Evolutionary conservation across 495 filamentous ascomycete species (phyloP), one percentile per base, ranked within the genome.

Genomic region (Annulohypoxylon bovei): DNA sequence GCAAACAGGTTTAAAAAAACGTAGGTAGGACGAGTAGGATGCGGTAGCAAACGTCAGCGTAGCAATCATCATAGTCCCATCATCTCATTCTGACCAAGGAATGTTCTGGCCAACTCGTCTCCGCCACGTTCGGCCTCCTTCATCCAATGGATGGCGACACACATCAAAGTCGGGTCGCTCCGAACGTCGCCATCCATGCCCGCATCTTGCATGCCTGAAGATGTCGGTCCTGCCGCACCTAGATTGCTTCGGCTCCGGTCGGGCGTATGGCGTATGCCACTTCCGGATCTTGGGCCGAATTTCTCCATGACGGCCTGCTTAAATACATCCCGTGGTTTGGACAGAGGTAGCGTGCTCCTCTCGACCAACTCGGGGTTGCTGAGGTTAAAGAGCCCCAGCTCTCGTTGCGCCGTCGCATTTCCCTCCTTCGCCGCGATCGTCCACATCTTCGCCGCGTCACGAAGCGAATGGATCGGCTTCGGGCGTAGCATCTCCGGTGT

Each of bases 141-240:
- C 95, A 98, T 98, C 95, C 95, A 99, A 81, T 99, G 95, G 75
- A 97, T 91, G 3, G 96, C 95, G 58, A 98, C 85, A 75, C 95
- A 97, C 91, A 99, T 97, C 8, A 93, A 93, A 50, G 91, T 89
- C 16, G 95, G 93, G 75, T 99, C 94, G 54, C 88, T 88, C 42
- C 90, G 82, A 12, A 90, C 87, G 46, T 89, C 88, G 8, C 77
- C 76, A 35, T 80, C 81, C 65, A 77, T 80, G 27, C 72, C 68
- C 7, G 77, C 67, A 39, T 77, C 75, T 54, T 76, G 72, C 60
- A 74, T 74, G 39, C 72, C 71, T 50, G 65, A 69, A 61, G 71
- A 67, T 28, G 61, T 53, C 56, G 72, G 70, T 49, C 71, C 65
- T 16, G 72, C 68, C 63, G 75, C 68, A 37, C 72, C 72, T 3